These are phyloP conservation scores for Fusarium euwallaceae DNA, from an alignment of 2,329 filamentous ascomycete genomes.

Conservation along the genomic window DNA sequence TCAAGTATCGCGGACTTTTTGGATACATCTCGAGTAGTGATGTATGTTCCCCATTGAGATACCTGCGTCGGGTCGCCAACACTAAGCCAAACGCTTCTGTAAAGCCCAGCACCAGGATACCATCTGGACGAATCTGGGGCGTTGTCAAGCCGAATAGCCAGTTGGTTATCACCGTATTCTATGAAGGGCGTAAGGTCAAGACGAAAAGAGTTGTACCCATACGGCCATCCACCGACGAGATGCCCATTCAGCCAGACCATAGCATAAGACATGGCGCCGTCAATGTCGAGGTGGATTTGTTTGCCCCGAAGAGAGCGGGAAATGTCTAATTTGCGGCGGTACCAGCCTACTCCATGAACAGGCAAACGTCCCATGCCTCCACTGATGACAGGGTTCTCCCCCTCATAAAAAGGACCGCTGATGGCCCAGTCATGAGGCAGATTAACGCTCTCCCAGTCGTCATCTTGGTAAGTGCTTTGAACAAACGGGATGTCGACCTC, in stretches of 20 bases:
- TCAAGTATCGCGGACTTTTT: slow-evolving; percentile 58
- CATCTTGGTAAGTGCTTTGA: slow-evolving; percentile 55
- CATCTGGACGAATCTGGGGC: slow-evolving; percentile 62
- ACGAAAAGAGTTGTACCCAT: slow-evolving; percentile 64
- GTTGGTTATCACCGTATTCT: slow-evolving; percentile 53
- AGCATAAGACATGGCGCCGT: slow-evolving; percentile 66
- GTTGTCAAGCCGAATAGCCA: slow-evolving; percentile 67
- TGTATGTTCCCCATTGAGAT: slow-evolving; percentile 62
- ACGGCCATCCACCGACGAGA: slow-evolving; percentile 66
- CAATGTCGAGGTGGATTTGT: slow-evolving; percentile 60
- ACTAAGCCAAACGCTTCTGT: slow-evolving; percentile 67
- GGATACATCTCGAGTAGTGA: slow-evolving; percentile 62
- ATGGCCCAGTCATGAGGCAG: slow-evolving; percentile 66
- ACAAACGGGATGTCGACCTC: slow-evolving; percentile 52
- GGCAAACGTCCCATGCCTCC: slow-evolving; percentile 61
- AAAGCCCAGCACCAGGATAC: slow-evolving; percentile 68
- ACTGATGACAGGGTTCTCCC: slow-evolving; percentile 49
- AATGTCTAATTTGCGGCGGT: slow-evolving; percentile 57
- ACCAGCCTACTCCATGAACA: slow-evolving; percentile 67
- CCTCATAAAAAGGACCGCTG: slow-evolving; percentile 58
- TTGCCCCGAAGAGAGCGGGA: slow-evolving; percentile 51
- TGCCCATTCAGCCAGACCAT: slow-evolving; percentile 66
- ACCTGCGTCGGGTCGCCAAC: slow-evolving; percentile 62
- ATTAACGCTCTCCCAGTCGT: slow-evolving; percentile 55
- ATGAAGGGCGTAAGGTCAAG: slow-evolving; percentile 62